A percentile compares a stretch with the other conserved stretches of the same genome.
Evolutionary conservation across 768 basidiomycete genomes (phyloP).

Genomic region (Suillus ampliporus): DNA sequence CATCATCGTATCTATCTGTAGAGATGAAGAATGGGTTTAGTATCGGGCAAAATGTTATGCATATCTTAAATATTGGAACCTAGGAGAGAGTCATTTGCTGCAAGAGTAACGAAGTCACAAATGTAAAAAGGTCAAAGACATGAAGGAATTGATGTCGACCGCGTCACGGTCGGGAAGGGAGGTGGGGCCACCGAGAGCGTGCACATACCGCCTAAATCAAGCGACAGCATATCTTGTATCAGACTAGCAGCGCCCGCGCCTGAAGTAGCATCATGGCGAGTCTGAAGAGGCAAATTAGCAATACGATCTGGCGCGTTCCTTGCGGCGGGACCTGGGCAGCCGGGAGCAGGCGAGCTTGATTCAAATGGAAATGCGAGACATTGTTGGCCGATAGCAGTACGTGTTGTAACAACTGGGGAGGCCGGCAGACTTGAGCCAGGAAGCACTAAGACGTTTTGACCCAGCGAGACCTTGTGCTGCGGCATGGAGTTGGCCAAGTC

Average conservation of each 20-base stretch:
- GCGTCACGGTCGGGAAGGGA: neutral
- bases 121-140: neutral
- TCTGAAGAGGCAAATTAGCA: neutral
- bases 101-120: neutral
- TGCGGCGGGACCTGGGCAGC: neutral
- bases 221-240: constrained; percentile 25
- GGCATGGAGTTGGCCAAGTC: neutral
- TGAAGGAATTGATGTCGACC: constrained; percentile 7
- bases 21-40: neutral
- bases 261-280: neutral
- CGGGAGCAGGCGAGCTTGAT: neutral
- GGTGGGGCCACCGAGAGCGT: neutral
- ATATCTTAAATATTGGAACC: neutral
- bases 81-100: constrained; percentile 18
- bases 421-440: neutral
- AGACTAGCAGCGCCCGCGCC: constrained; percentile 11
- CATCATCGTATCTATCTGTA: constrained; percentile 16
- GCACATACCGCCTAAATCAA: constrained; percentile 36
- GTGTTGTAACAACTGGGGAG: neutral
- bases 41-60: neutral
- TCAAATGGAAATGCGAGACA: neutral
- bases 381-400: neutral
- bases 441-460: neutral
- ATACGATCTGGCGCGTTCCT: neutral
- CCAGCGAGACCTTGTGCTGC: neutral